phyloP scores from a whole-genome alignment of 75 land plant genomes.

The Ceratopteris richardii region DNA sequence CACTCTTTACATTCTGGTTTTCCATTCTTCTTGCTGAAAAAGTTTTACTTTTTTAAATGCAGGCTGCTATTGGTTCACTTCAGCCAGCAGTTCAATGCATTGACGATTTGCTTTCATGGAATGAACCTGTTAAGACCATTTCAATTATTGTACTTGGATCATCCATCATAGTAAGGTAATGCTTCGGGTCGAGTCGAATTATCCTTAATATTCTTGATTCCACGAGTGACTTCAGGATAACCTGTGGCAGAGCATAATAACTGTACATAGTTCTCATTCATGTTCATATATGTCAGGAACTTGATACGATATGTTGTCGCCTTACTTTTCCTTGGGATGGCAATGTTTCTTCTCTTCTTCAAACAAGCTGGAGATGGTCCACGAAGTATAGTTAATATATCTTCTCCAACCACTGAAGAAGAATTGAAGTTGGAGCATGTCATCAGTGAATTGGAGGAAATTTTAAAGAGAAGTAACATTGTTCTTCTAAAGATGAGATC shows the following conservation, averaged over 20 bases:
- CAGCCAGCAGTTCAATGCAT: slow-evolving; percentile 16
- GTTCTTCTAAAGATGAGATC: neutral
- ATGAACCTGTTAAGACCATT: slow-evolving; percentile 42
- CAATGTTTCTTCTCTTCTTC: neutral
- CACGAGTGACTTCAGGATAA: too few relatives aligned
- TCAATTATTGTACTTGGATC: slow-evolving; percentile 25
- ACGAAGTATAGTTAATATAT: neutral
- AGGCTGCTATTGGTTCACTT: slow-evolving; percentile 47
- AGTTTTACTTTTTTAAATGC: neutral
- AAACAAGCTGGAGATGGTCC: neutral
- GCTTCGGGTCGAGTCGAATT: neutral
- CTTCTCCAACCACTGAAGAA: neutral
- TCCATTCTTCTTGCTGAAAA: too few relatives aligned
- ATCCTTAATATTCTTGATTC: too few relatives aligned
- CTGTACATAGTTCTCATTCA: neutral
- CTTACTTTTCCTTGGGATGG: neutral
- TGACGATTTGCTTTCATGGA: slow-evolving; percentile 42
- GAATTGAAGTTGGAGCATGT: neutral
- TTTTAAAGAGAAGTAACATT: neutral
- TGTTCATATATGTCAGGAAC: neutral
- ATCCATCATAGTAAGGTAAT: slow-evolving; percentile 2
- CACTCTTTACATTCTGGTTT: neutral
- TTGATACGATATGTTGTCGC: neutral
- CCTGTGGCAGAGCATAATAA: neutral
- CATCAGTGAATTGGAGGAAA: neutral